Evolutionary conservation across 768 basidiomycete species (phyloP), one percentile per base, ranked within the genome.

Genomic region (Leccinum truebloodii): DNA sequence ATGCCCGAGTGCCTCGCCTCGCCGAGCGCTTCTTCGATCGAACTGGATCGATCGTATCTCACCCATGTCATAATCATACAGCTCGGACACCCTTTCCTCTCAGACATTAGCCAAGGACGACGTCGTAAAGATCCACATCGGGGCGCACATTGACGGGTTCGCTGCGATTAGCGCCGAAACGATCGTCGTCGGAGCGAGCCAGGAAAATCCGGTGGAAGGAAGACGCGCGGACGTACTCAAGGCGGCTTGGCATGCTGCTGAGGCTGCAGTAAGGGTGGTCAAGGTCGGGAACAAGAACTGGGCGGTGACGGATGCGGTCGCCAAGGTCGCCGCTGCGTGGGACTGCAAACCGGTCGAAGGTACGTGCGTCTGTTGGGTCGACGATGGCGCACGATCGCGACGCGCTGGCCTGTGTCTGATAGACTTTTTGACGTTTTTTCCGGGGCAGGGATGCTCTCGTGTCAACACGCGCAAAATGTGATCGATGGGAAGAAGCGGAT

Each of bases 111-210:
- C 84, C 28, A 90, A 94, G 64, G 86, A 87, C 61, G 97, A 99
- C 73, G 87, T 99, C 59, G 96, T 98, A 66, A 98, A 98, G 79
- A 78, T 99, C 64, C 93, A 95, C 75, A 82, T 98, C 61, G 97
- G 97, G 51, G 95, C 95, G 20, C 97, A 99, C 71, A 94, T 99
- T 76, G 96, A 98, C 73, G 97, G 97, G 59, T 98, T 92, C 76
- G 95, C 95, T 20, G 87, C 94, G 57, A 87, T 97, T 74, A 86
- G 86, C 71, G 97, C 94, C 35, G 97, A 99, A 76, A 98, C 96
- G 55, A 76, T 98, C 69, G 86, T 97, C 61, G 85, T 98, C 34
- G 92, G 94, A 44, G 89, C 93, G 39, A 86, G 86, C 57, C 77
- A 81, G 24, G 78, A 84, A 58, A 80, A 82, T 59, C 94, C 93